Evolutionary conservation across 805 yeast species (phyloP).

Genomic region (Suhomyces kilbournensis): DNA sequence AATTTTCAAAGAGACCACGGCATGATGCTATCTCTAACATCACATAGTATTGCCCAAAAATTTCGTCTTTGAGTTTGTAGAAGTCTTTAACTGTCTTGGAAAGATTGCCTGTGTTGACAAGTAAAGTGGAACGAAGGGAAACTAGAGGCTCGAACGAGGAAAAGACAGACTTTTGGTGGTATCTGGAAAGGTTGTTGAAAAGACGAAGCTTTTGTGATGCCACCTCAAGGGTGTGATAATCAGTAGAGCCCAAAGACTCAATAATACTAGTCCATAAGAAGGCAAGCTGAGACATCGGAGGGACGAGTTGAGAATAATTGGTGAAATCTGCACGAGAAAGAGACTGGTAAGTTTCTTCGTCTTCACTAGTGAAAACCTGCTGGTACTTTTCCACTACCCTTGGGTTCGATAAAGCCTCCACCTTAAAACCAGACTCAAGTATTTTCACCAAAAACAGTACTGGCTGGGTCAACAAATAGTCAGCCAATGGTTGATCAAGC

Average conservation of each 20-base stretch:
- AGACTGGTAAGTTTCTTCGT: slow-evolving; percentile 16
- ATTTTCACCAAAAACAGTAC: slow-evolving; percentile 10
- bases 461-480: neutral
- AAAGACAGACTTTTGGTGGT: slow-evolving; percentile 11
- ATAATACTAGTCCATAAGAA: slow-evolving; percentile 17
- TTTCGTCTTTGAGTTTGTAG: slow-evolving; percentile 44
- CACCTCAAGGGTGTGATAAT: slow-evolving; percentile 16
- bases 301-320: slow-evolving; percentile 4
- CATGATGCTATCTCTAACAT: slow-evolving; percentile 7
- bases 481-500: neutral
- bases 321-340: slow-evolving; percentile 20
- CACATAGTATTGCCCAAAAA: slow-evolving; percentile 28
- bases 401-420: neutral
- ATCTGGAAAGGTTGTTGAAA: slow-evolving; percentile 20
- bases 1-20: neutral
- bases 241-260: slow-evolving; percentile 17
- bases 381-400: neutral
- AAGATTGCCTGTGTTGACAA: slow-evolving; percentile 18
- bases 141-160: neutral
- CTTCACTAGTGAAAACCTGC: too few species aligned
- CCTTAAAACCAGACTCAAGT: slow-evolving; percentile 11
- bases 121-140: slow-evolving; percentile 19
- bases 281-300: slow-evolving; percentile 7
- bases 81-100: slow-evolving; percentile 28
- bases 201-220: slow-evolving; percentile 23